phyloP scores from a whole-genome alignment of 148 eudicot genomes.

The Suaeda aralocaspica region DNA sequence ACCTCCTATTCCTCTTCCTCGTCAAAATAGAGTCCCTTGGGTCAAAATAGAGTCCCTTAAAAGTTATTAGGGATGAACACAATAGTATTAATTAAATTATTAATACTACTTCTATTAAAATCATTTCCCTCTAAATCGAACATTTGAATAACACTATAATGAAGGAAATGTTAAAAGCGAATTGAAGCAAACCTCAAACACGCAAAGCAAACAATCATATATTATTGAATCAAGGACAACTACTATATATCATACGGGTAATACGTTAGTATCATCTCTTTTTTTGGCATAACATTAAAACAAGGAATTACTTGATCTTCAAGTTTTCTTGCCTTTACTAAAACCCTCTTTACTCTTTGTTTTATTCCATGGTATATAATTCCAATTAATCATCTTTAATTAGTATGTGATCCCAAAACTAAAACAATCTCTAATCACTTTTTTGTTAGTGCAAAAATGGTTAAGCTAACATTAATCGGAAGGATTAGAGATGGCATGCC shows the following conservation, averaged over 20 bases:
- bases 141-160: not conserved
- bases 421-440: not conserved
- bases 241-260: no score
- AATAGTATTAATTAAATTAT: no score
- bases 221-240: no score
- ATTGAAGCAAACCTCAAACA: constrained; percentile 3
- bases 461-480: constrained; percentile 48
- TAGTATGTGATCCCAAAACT: constrained; percentile 2
- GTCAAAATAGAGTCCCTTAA: no score
- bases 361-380: not conserved
- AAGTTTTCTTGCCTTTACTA: constrained; percentile 17
- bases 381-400: not conserved
- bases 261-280: no score
- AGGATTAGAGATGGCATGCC: constrained; percentile 55
- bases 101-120: no score
- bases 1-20: no score
- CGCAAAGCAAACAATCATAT: not conserved
- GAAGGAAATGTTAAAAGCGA: not conserved
- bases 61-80: no score
- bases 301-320: constrained; percentile 20
- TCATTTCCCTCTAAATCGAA: no score
- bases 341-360: not conserved
- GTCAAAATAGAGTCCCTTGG: no score
- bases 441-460: constrained; percentile 20
- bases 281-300: constrained; percentile 12